Evolutionary conservation across 1,284 basidiomycete species (phyloP), one percentile per base, ranked within the genome.

Genomic region (Quambalaria eucalypti): DNA sequence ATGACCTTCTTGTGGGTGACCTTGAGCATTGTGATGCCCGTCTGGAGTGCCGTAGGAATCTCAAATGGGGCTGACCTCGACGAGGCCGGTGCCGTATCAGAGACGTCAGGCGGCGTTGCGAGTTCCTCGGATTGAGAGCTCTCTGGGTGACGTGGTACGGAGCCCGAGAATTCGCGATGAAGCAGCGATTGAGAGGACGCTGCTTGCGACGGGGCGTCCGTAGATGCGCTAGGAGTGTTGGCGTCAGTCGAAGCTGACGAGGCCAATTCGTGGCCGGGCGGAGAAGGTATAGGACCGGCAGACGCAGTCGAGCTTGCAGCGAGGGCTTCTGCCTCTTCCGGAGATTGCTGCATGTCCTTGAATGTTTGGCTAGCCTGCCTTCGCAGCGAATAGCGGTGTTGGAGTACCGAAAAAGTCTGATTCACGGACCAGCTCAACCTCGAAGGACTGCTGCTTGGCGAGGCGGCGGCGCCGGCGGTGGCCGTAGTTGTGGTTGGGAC

Each of bases 1-100:
- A 87, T 89, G 76, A 86, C 82, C 69, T 87, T 88, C 77, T 86
- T 87, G 40, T 84, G 83, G 2, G 90, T 88, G 31, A 96, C 85
- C 76, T 97, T 96, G 68, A 86, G 84, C 86, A 97, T 87, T 8
- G 66, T 58, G 47, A 73, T 68, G 36, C 71, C 71, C 9, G 54
- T 52, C 2, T 53, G 65, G 7, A 74, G 58, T 1, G 46, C 26
- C 12, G 48, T 39, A 2, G 64, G 60, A 12, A 66, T 51, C 52
- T 44, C 25, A 19, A 29, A 30, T n/a, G n/a, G n/a, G n/a, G 28
- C 12, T 31, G n/a, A n/a, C n/a, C n/a, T n/a, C n/a, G 14, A 4
- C 19, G 48, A 50, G 12, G 4, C 19, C 12, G 4, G 4, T n/a
- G 23, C 25, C 23, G 28, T 25, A 30, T 19, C 48, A 49, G 6